Percentiles rank a stretch among this genome's conserved stretches.
Conservation (phyloP, 2,329 filamentous ascomycete species). For the Fusarium sp. region DNA sequence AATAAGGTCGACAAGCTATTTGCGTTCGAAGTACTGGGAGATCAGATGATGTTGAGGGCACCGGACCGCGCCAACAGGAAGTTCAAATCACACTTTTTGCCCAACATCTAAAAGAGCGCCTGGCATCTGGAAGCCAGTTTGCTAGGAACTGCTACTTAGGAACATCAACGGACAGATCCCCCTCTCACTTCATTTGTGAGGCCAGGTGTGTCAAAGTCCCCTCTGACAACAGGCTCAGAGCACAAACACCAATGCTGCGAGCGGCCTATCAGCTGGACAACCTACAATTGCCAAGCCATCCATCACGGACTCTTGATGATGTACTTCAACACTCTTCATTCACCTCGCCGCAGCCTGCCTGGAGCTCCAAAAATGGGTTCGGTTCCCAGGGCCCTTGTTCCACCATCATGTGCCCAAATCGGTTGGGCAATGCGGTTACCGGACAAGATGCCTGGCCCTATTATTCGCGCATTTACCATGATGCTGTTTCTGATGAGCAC, state of each 20-base stretch:
- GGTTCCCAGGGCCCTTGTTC: not conserved
- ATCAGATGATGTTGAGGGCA: conserved; percentile 85
- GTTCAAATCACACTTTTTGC: conserved; percentile 86
- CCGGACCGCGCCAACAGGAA: conserved; percentile 90
- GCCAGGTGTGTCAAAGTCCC: not conserved
- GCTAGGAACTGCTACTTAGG: not conserved
- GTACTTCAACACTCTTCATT: not conserved
- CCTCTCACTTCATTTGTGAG: not conserved
- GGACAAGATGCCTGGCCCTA: conserved; percentile 8
- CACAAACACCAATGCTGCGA: not conserved
- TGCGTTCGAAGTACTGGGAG: conserved; percentile 87
- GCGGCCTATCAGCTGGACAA: not conserved
- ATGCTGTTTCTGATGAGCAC: conserved; percentile 23
- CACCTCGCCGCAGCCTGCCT: not conserved
- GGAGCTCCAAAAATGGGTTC: not conserved
- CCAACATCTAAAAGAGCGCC: conserved; percentile 70
- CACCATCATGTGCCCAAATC: not conserved
- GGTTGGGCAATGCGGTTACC: conserved; percentile 16
- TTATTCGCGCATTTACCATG: not conserved
- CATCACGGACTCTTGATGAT: not conserved
- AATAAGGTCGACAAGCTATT: conserved; percentile 55
- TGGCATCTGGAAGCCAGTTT: not conserved
- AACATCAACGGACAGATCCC: not conserved
- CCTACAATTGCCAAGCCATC: not conserved
- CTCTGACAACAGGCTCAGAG: not conserved